A percentile compares a stretch with the other conserved stretches of the same genome.
Conservation (phyloP, 805 yeast genomes). For the Ogataea siamensis region DNA sequence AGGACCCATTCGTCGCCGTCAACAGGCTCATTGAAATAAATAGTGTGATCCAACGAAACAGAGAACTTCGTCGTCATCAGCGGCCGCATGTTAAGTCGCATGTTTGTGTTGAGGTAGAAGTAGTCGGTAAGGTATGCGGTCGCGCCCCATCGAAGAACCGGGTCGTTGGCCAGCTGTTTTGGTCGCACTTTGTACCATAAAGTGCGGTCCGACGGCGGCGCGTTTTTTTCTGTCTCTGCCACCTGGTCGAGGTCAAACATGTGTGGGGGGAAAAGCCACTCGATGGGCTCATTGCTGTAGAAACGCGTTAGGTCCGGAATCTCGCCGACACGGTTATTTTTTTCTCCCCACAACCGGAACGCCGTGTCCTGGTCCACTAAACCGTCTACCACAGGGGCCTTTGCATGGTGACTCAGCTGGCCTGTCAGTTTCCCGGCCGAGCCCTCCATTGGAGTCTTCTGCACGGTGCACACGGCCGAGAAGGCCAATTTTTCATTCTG, state of each 20-base stretch:
- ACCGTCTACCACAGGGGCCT: conserved; percentile 29
- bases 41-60: conserved; percentile 63
- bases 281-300: conserved; percentile 34
- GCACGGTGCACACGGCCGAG: conserved; percentile 50
- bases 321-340: conserved; percentile 22
- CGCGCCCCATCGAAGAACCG: conserved; percentile 50
- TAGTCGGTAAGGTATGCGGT: conserved; percentile 61
- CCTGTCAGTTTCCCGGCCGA: conserved; percentile 32
- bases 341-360: conserved; percentile 30
- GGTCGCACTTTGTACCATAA: conserved; percentile 34
- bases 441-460: conserved; percentile 32
- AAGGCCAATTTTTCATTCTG: conserved; percentile 54
- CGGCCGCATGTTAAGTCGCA: conserved; percentile 48
- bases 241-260: conserved; percentile 33
- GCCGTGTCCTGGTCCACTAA: conserved; percentile 31
- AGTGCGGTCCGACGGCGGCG: conserved; percentile 25
- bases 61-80: conserved; percentile 48
- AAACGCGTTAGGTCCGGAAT: conserved; percentile 25
- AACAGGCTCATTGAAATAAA: conserved; percentile 60
- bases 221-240: conserved; percentile 18
- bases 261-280: conserved; percentile 34
- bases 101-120: conserved; percentile 49
- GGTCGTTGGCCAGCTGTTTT: conserved; percentile 25
- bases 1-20: conserved; percentile 44
- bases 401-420: conserved; percentile 30